A percentile compares a stretch with the other conserved stretches of the same genome.
Conservation (phyloP, 345 rosid species). For the Melaleuca alternifolia region DNA sequence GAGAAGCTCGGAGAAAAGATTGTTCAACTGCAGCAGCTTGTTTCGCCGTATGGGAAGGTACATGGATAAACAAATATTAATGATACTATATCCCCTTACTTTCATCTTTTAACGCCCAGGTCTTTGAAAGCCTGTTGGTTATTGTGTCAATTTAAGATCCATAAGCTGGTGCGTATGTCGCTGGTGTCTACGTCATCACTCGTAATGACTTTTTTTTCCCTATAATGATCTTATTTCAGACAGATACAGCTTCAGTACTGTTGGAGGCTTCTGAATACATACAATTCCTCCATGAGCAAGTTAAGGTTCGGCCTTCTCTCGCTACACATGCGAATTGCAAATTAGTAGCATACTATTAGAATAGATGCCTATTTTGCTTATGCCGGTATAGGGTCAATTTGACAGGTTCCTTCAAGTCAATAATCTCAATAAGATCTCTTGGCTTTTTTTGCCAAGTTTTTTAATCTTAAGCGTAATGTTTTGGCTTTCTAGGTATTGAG, state of each 20-base stretch:
- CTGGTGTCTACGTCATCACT: background rate
- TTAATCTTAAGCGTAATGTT: background rate
- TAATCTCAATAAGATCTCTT: background rate
- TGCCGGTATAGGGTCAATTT: background rate
- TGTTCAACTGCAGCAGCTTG: slow-evolving; percentile 82
- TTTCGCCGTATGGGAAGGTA: slow-evolving; percentile 98
- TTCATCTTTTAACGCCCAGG: background rate
- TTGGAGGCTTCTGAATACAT: slow-evolving; percentile 80
- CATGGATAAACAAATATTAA: background rate
- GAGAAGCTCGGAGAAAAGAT: slow-evolving; percentile 87
- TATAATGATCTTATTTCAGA: slow-evolving; percentile 32
- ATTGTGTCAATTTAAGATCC: background rate
- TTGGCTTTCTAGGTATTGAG: slow-evolving; percentile 69
- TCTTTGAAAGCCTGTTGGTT: background rate
- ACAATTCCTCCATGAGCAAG: slow-evolving; percentile 91
- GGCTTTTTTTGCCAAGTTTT: background rate
- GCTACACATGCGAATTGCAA: background rate
- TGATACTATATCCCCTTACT: background rate
- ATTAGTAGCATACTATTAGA: background rate
- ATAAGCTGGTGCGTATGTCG: background rate
- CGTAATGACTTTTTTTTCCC: background rate
- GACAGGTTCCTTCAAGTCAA: background rate
- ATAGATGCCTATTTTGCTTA: background rate
- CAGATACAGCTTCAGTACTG: slow-evolving; percentile 97
- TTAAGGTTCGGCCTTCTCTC: slow-evolving; percentile 48